Conservation (phyloP, 2,329 filamentous ascomycete species). For the Rutstroemia sp. region DNA sequence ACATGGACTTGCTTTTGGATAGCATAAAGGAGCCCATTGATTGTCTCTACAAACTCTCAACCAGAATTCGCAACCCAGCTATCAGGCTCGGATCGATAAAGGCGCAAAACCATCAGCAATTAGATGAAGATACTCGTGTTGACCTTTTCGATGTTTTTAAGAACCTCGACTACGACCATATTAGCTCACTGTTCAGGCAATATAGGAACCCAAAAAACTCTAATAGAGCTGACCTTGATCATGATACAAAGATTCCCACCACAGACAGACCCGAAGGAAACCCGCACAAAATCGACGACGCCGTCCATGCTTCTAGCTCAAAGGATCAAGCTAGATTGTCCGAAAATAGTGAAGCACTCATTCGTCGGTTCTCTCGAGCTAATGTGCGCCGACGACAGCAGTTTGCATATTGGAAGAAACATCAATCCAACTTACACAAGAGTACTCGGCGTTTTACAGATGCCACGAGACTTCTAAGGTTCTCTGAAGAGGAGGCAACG, state of each 20-base stretch:
- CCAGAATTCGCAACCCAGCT: background rate
- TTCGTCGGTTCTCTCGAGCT: background rate
- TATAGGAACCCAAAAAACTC: background rate
- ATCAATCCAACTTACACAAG: background rate
- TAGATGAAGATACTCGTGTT: background rate
- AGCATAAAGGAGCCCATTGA: background rate
- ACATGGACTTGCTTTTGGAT: background rate
- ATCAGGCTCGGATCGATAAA: background rate
- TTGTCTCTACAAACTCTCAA: background rate
- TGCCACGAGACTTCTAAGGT: too few species aligned
- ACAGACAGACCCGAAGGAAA: background rate
- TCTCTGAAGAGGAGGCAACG: too few species aligned
- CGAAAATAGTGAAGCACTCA: background rate
- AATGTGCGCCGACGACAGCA: background rate
- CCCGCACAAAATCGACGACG: background rate
- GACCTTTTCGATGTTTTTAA: background rate
- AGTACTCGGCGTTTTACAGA: background rate
- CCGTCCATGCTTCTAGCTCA: background rate
- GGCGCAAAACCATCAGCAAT: background rate
- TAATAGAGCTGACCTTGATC: background rate
- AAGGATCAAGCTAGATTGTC: background rate
- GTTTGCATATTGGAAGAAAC: background rate
- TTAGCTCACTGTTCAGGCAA: background rate
- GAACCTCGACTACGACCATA: background rate
- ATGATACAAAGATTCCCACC: background rate